phyloP scores from a whole-genome alignment of 2,329 filamentous ascomycete species.

The Zopfia rhizophila region DNA sequence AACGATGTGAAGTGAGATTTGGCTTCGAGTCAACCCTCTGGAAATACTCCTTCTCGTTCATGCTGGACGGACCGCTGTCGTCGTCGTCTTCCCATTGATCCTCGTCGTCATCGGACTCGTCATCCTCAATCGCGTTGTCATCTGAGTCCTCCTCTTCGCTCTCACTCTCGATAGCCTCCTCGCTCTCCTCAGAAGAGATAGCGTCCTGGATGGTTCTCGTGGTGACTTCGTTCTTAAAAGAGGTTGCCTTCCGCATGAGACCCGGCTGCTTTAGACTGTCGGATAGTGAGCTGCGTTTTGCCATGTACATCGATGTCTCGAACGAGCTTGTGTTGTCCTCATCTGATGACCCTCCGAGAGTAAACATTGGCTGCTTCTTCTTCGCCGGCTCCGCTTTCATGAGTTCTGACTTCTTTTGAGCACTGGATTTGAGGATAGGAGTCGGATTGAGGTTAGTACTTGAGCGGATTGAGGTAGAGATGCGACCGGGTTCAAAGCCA shows the following conservation, averaged over 20 bases:
- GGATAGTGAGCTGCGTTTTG: slow-evolving; percentile 65
- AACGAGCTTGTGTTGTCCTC: slow-evolving; percentile 85
- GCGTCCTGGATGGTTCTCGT: slow-evolving; percentile 71
- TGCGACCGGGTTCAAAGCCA: slow-evolving; percentile 83
- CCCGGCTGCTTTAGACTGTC: slow-evolving; percentile 63
- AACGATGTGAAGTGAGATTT: slow-evolving; percentile 85
- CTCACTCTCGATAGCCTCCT: slow-evolving; percentile 68
- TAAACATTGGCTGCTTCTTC: slow-evolving; percentile 76
- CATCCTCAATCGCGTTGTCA: slow-evolving; percentile 71
- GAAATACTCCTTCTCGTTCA: slow-evolving; percentile 84
- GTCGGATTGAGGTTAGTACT: slow-evolving; percentile 68
- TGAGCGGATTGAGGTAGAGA: slow-evolving; percentile 74
- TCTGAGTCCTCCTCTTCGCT: slow-evolving; percentile 67
- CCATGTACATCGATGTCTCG: slow-evolving; percentile 66
- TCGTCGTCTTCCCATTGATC: slow-evolving; percentile 71
- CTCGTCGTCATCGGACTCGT: slow-evolving; percentile 61
- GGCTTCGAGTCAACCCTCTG: slow-evolving; percentile 89
- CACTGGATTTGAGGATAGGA: slow-evolving; percentile 67
- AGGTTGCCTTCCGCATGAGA: slow-evolving; percentile 77
- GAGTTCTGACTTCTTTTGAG: slow-evolving; percentile 39
- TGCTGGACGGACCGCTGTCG: slow-evolving; percentile 83
- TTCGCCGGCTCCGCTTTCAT: slow-evolving; percentile 59
- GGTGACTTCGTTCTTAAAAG: slow-evolving; percentile 80
- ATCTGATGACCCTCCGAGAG: slow-evolving; percentile 82
- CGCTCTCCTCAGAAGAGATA: slow-evolving; percentile 64